Evolutionary conservation across 2,329 filamentous ascomycete genomes (phyloP), one percentile per base, ranked within the genome.

Genomic region (Fusarium chuoi): DNA sequence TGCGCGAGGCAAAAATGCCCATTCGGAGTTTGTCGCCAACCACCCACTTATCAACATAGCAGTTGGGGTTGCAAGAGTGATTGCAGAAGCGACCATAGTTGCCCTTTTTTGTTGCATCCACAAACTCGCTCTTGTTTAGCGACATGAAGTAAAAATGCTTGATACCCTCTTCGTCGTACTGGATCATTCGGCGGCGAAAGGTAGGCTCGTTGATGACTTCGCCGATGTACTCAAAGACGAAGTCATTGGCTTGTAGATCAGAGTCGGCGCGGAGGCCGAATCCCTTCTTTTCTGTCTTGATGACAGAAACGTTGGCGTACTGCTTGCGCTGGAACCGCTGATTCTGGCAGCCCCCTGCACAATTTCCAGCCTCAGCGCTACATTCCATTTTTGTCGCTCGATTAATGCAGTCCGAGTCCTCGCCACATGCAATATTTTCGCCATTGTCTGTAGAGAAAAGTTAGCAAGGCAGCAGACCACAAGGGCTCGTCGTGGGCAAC

Each of bases 91-190:
- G 92, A 58, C 95, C 96, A 11, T 99, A 89, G 77, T 98, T 98
- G 57, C 96, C 96, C 82, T 94, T 97, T 81, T 96, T 97, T 15
- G 96, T 99, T 28, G 96, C 96, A 84, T 99, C 96, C 67, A 99
- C 95, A 80, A 98, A 99, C 82, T 98, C 96, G 79, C 92, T 94
- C 82, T 97, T 97, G 80, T 91, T 97, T 71, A 99, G 91, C 35
- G 96, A 98, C 96, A 99, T 99, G 86, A 99, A 99, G 84, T 99
- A 99, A 83, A 99, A 99, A 84, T 99, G 96, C 83, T 97, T 98
- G 87, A 99, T 98, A 70, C 95, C 95, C 82, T 98, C 94, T 54
- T 96, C 89, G 80, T 98, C 95, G 83, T 99, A 99, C 79, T 97
- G 93, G 44, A 94, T 86, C 91, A 97, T 98, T 70, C 96, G 94